Base-by-base conservation (phyloP, 2,329 filamentous ascomycete genomes). In the Penicillium verrucosum region DNA sequence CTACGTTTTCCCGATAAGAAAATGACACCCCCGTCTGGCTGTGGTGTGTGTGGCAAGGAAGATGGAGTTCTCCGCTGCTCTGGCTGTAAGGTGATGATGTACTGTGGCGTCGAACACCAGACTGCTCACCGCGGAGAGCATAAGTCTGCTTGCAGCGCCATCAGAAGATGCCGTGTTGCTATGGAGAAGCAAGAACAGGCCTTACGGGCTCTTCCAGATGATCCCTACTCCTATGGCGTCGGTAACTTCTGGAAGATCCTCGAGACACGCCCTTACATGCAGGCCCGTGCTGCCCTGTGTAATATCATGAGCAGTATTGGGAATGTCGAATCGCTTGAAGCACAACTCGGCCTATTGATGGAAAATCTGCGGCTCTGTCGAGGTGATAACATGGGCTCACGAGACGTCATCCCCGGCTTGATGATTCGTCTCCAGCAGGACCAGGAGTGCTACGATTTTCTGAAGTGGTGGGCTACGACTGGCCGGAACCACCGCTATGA, bases 371-470 rank as follows among this genome's bases (percentile, higher is more conserved):
- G n/a, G 6, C 42, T 44, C 1, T 74, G 71, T 57, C 73, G 76
- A 2, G n/a, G 59, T 11, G 81, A 83, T 60, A 77, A 78, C 56
- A 68, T 81, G 70, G 75, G 76, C 0, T 18, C 81, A 3, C 73
- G 80, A 0, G 42, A 74, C 18, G 21, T 77, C 0, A 56, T 80
- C 0, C 80, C 82, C 0, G 59, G 64, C 0, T 41, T 80, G 10
- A 72, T 77, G 53, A 63, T 85, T 14, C 76, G 80, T 3, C 70
- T 84, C 7, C 73, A 74, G 21, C 70, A 65, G 41, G 81, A 84
- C 54, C 80, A 83, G 62, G 79, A 80, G n/a, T 77, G 73, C 61
- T 80, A 80, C 61, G 75, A 79, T 60, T 80, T 81, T 53, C 34
- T 80, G 62, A 81, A 79, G 65, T 81, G 76, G 78, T 81, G 71